Base-by-base conservation (phyloP, 2,329 filamentous ascomycete genomes). In the Alternaria dauci region DNA sequence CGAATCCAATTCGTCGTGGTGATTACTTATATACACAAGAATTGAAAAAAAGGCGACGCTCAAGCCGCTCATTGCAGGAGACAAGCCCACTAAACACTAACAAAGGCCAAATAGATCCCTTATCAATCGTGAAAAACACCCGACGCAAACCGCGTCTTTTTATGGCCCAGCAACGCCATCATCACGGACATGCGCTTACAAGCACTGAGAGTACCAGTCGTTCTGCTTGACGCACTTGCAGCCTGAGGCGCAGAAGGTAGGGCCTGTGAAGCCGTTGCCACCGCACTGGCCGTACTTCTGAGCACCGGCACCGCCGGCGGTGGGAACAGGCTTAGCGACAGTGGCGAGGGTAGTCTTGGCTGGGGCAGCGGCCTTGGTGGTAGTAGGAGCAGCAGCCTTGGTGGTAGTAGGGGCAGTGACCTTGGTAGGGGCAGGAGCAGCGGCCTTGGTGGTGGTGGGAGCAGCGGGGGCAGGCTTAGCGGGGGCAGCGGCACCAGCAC, bases 181-280 rank as follows among this genome's bases (percentile, higher is more conserved):
- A 48, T 44, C n/a, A 11, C n/a, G 30, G 44, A 28, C 25, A 30
- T 23, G 23, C 12, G 32, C 53, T 39, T 71, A 75, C 30, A 75
- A 53, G 70, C 83, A 84, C 76, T 84, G 82, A 28, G 68, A 79
- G 76, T 84, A 84, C 69, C 80, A 84, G 8, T 76, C 69, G 74
- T 84, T 84, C 56, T 67, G 68, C 25, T 70, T 67, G 34, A 72
- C 72, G 73, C 82, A 84, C 8, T 71, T 73, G 25, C 61, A 63
- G 30, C 82, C 82, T 28, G 72, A 58, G 6, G 73, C 77, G 55
- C 82, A 84, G 12, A 61, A 54, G 4, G 76, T 81, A 5, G 79
- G 48, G 18, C 82, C 83, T 1, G 69, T 78, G 67, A 71, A 83
- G 52, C 75, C 76, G 11, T 71, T 70, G 18, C 82, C 83, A 67